phyloP scores from a whole-genome alignment of 805 yeast species.

The Metschnikowia continentalis region DNA sequence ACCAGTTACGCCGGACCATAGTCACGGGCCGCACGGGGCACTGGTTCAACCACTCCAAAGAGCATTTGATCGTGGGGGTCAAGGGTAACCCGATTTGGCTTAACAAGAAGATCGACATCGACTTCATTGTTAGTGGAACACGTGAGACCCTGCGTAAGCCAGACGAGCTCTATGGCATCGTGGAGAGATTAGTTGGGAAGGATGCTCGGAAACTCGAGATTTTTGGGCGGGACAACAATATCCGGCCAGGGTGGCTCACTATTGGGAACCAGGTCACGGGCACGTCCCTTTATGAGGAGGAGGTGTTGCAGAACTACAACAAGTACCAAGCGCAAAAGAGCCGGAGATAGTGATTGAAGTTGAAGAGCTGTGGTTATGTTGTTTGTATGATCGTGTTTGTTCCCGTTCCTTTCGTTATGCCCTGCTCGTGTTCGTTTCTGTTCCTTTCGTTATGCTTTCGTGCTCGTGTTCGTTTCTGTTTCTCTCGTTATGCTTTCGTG shows the following conservation, averaged over 20 bases:
- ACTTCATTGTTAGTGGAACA: slow-evolving; percentile 74
- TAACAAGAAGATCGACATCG: slow-evolving; percentile 61
- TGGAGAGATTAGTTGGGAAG: slow-evolving; percentile 77
- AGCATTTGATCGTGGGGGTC: slow-evolving; percentile 79
- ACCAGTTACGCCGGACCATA: slow-evolving; percentile 81
- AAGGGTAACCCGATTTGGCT: slow-evolving; percentile 81
- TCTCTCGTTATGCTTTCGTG: no score
- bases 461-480: no score
- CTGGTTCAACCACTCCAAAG: slow-evolving; percentile 94
- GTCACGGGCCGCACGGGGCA: slow-evolving; percentile 97
- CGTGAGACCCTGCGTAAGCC: slow-evolving; percentile 91
- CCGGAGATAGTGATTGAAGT: background rate
- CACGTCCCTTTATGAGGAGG: slow-evolving; percentile 53
- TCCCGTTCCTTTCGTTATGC: no score
- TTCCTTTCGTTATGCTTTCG: no score
- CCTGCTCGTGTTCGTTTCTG: no score
- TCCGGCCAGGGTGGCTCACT: slow-evolving; percentile 88
- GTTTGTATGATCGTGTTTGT: no score
- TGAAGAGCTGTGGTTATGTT: no score
- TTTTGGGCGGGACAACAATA: slow-evolving; percentile 83
- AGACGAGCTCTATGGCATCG: slow-evolving; percentile 79
- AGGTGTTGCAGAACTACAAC: slow-evolving; percentile 42
- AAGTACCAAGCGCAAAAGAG: slow-evolving; percentile 8
- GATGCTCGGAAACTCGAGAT: slow-evolving; percentile 79
- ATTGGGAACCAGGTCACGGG: slow-evolving; percentile 77